Evolutionary conservation across 441 rosid genomes (phyloP).

Genomic region (Pelargonium australe): DNA sequence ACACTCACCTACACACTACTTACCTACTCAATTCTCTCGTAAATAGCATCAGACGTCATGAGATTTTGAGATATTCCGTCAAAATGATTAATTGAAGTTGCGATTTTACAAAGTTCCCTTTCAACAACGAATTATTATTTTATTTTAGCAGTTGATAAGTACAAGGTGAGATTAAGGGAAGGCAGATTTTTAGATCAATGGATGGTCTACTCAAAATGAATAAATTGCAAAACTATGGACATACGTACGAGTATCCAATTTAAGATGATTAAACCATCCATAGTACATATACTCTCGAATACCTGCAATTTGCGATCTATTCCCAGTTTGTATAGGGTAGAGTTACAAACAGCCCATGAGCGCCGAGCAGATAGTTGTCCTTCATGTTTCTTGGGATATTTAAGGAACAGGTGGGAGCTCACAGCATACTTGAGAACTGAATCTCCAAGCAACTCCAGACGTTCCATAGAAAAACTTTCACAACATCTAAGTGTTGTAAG

Average conservation of each 20-base stretch:
- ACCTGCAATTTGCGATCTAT: slow-evolving; percentile 70
- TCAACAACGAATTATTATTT: no score
- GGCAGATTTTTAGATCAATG: no score
- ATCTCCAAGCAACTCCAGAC: slow-evolving; percentile 96
- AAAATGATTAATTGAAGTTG: no score
- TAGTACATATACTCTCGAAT: slow-evolving; percentile 14
- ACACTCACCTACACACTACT: no score
- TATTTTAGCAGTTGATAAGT: no score
- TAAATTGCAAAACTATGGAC: background rate
- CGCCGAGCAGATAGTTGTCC: slow-evolving; percentile 58
- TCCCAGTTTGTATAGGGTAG: slow-evolving; percentile 62
- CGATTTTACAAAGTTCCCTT: no score
- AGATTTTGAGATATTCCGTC: no score
- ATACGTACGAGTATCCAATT: background rate
- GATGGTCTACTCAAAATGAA: no score
- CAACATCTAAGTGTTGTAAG: slow-evolving; percentile 65
- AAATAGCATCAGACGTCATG: no score
- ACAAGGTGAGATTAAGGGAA: no score
- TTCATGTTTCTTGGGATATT: slow-evolving; percentile 59
- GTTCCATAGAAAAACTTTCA: slow-evolving; percentile 87
- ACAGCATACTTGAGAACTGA: slow-evolving; percentile 81
- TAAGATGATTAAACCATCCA: background rate
- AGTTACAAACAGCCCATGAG: slow-evolving; percentile 47
- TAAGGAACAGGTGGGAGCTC: slow-evolving; percentile 70
- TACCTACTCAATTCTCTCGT: no score